Conservation (phyloP, 768 basidiomycete species). For the Suillus sp. region DNA sequence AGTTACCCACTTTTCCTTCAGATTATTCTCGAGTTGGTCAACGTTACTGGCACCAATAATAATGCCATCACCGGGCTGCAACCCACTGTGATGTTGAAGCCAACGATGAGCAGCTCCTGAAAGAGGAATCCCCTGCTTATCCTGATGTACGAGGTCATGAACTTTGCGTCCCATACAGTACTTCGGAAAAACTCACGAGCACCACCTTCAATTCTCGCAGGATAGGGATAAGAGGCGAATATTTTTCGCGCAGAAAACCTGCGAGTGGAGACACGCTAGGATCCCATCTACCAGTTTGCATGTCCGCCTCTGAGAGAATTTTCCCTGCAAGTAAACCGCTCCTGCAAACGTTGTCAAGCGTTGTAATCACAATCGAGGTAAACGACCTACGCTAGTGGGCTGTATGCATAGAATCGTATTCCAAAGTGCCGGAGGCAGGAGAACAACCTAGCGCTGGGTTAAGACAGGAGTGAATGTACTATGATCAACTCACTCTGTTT, state of each 20-base stretch:
- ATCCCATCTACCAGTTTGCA: constrained; percentile 17
- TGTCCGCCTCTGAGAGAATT: constrained; percentile 16
- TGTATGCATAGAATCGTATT: constrained; percentile 40
- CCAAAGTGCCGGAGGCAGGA: constrained; percentile 45
- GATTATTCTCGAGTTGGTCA: constrained; percentile 34
- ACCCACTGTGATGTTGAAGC: constrained; percentile 26
- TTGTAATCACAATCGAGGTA: background rate
- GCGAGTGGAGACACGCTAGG: constrained; percentile 12
- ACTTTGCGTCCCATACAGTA: background rate
- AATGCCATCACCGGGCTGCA: constrained; percentile 26
- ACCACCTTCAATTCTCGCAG: constrained; percentile 19
- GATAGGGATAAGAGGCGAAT: constrained; percentile 19
- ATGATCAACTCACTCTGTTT: constrained; percentile 32
- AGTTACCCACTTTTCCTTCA: constrained; percentile 5
- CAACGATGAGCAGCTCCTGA: constrained; percentile 23
- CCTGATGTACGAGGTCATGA: constrained; percentile 12
- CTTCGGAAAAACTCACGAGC: background rate
- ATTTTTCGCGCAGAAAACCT: background rate
- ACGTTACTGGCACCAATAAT: constrained; percentile 22
- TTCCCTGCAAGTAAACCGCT: constrained; percentile 15
- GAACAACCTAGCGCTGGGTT: constrained; percentile 26
- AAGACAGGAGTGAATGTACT: background rate
- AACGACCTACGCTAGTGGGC: constrained; percentile 23
- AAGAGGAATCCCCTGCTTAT: constrained; percentile 15
- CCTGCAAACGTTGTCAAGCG: constrained; percentile 2